Conservation (phyloP, 441 rosid genomes). For the Adansonia rubrostipa region DNA sequence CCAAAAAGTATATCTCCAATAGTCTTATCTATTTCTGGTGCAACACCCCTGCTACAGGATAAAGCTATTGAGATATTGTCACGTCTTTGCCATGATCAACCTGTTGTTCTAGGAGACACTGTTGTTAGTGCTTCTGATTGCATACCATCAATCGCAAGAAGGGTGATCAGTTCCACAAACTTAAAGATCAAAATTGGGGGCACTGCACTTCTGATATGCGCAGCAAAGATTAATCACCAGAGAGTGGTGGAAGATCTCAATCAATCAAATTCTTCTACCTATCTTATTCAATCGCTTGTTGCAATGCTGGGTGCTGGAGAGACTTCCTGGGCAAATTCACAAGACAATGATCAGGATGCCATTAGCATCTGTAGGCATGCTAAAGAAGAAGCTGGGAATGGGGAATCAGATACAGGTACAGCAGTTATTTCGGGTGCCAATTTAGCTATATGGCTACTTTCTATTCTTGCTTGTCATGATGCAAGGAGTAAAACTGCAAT, state of each 20-base stretch:
- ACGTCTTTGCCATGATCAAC: slow-evolving; percentile 84
- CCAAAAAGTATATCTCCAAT: slow-evolving; percentile 83
- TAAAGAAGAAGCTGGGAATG: slow-evolving; percentile 60
- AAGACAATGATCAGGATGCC: slow-evolving; percentile 49
- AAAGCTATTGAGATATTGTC: slow-evolving; percentile 93
- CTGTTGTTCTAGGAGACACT: slow-evolving; percentile 78
- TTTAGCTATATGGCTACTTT: slow-evolving; percentile 89
- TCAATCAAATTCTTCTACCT: slow-evolving; percentile 65
- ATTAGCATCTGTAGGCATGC: slow-evolving; percentile 67
- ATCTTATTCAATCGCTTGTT: slow-evolving; percentile 85
- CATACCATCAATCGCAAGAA: slow-evolving; percentile 65
- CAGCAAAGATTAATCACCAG: slow-evolving; percentile 85
- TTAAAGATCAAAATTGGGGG: slow-evolving; percentile 29
- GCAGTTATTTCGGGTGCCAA: slow-evolving; percentile 70
- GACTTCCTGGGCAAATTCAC: slow-evolving; percentile 53
- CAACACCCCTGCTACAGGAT: slow-evolving; percentile 85
- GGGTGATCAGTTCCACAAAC: slow-evolving; percentile 69
- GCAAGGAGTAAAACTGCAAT: slow-evolving; percentile 77
- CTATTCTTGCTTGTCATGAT: slow-evolving; percentile 90
- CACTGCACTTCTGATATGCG: slow-evolving; percentile 87
- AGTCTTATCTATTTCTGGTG: slow-evolving; percentile 77
- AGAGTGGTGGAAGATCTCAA: slow-evolving; percentile 88
- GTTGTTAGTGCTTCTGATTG: slow-evolving; percentile 70
- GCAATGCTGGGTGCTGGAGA: slow-evolving; percentile 62
- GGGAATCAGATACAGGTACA: slow-evolving; percentile 52